These are phyloP conservation scores for Cercospora janseana DNA, from an alignment of 2,329 filamentous ascomycete species.

Conservation along the genomic window DNA sequence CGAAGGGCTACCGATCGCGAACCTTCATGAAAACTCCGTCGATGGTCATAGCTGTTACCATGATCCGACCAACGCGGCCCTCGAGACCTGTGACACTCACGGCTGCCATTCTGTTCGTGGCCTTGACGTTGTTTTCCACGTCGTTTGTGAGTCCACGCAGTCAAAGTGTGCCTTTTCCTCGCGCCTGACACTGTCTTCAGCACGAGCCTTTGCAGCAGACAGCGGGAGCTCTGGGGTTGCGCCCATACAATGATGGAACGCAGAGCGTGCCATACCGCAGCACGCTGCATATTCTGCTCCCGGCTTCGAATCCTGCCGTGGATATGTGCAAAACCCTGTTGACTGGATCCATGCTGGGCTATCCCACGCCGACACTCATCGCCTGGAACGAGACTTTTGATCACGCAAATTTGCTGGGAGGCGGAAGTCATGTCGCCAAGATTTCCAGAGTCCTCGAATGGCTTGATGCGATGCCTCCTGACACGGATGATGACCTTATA, in stretches of 20 bases:
- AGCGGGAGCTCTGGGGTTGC: conserved; percentile 2
- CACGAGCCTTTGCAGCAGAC: background rate
- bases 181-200: background rate
- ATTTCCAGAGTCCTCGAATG: conserved; percentile 25
- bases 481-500: conserved; percentile 26
- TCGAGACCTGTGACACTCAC: background rate
- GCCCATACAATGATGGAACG: background rate
- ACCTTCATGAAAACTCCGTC: too few relatives aligned
- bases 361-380: conserved; percentile 28
- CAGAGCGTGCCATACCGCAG: background rate
- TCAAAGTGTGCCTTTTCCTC: background rate
- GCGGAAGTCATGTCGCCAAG: conserved; percentile 29
- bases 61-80: conserved; percentile 11
- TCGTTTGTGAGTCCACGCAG: conserved; percentile 1
- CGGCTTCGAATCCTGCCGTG: conserved; percentile 21
- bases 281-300: conserved; percentile 26
- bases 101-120: background rate
- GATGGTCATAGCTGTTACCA: conserved; percentile 9
- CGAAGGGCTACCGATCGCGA: too few relatives aligned
- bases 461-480: conserved; percentile 18
- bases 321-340: conserved; percentile 28
- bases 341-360: conserved; percentile 22
- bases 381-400: conserved; percentile 23
- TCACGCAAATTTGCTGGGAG: conserved; percentile 18
- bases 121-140: background rate